phyloP scores from a whole-genome alignment of 2,329 filamentous ascomycete genomes.

The Aspergillus sp. region DNA sequence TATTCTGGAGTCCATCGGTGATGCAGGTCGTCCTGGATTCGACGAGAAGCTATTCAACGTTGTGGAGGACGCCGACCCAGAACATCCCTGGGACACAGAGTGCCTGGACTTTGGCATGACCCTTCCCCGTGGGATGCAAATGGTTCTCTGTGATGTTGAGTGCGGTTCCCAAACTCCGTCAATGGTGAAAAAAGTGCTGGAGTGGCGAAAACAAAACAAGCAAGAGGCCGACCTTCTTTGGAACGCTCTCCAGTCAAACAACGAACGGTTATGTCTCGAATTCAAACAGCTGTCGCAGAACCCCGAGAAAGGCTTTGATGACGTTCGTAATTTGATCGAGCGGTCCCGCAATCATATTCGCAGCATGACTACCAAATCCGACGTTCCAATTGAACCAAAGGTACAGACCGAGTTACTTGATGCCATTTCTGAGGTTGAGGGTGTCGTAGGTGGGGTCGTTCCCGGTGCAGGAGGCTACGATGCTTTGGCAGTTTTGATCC shows the following conservation, averaged over 20 bases:
- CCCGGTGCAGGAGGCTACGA: slow-evolving; percentile 94
- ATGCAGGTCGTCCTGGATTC: slow-evolving; percentile 67
- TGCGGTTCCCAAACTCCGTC: slow-evolving; percentile 90
- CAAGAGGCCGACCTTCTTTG: slow-evolving; percentile 70
- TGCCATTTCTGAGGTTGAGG: slow-evolving; percentile 67
- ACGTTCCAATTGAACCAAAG: slow-evolving; percentile 83
- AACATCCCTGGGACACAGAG: slow-evolving; percentile 72
- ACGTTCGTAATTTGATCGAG: slow-evolving; percentile 54
- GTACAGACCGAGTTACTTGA: slow-evolving; percentile 84
- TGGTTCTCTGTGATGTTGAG: slow-evolving; percentile 95
- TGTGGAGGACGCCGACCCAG: slow-evolving; percentile 59
- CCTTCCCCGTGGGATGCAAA: slow-evolving; percentile 70
- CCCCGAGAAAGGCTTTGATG: slow-evolving; percentile 44
- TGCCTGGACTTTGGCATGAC: slow-evolving; percentile 68
- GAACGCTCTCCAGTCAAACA: slow-evolving; percentile 70
- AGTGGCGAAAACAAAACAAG: slow-evolving; percentile 69
- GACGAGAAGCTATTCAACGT: slow-evolving; percentile 62
- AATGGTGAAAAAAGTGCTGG: slow-evolving; percentile 91
- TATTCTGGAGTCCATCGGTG: slow-evolving; percentile 66
- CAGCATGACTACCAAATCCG: slow-evolving; percentile 71
- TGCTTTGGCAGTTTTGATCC: slow-evolving; percentile 77
- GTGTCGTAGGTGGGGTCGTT: slow-evolving; percentile 87
- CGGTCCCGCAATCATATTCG: slow-evolving; percentile 64
- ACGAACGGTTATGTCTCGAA: slow-evolving; percentile 67
- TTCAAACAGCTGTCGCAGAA: slow-evolving; percentile 56